phyloP scores from a whole-genome alignment of 2,329 filamentous ascomycete species.

The Ceratocystis huliohia region DNA sequence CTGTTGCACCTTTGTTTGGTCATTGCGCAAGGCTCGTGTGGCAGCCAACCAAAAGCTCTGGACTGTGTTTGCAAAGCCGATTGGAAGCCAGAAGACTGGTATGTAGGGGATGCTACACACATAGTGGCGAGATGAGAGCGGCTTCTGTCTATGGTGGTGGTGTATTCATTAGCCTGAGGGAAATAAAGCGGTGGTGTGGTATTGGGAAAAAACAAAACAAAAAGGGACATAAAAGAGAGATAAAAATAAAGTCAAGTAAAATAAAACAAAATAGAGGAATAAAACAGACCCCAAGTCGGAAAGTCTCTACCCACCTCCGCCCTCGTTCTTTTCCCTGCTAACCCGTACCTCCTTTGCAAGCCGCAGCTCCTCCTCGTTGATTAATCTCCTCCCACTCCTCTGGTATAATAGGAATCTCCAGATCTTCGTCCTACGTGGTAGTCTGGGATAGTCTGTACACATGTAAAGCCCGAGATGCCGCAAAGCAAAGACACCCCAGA shows the following conservation, averaged over 20 bases:
- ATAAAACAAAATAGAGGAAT: too few species aligned
- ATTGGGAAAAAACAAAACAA: too few species aligned
- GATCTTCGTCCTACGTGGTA: constrained; percentile 4
- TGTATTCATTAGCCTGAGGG: neutral
- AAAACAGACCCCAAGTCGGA: too few species aligned
- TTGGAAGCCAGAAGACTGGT: neutral
- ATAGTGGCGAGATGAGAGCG: too few species aligned
- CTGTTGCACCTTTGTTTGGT: neutral
- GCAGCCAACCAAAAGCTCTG: neutral
- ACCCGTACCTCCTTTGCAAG: neutral
- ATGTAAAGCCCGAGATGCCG: constrained; percentile 1
- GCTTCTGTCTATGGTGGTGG: neutral
- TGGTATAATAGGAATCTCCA: neutral
- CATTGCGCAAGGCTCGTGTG: neutral
- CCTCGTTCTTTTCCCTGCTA: neutral
- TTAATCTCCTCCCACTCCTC: neutral
- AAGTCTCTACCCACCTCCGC: too few species aligned
- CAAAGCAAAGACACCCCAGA: neutral
- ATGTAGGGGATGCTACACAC: neutral
- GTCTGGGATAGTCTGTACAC: neutral
- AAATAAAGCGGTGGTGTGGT: too few species aligned
- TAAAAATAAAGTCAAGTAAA: too few species aligned
- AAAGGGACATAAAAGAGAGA: too few species aligned
- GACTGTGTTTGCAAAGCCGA: neutral
- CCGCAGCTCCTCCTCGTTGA: too few species aligned